These are phyloP conservation scores for Solanum hybrid DNA, from an alignment of 305 asterid genomes.

Conservation along the genomic window DNA sequence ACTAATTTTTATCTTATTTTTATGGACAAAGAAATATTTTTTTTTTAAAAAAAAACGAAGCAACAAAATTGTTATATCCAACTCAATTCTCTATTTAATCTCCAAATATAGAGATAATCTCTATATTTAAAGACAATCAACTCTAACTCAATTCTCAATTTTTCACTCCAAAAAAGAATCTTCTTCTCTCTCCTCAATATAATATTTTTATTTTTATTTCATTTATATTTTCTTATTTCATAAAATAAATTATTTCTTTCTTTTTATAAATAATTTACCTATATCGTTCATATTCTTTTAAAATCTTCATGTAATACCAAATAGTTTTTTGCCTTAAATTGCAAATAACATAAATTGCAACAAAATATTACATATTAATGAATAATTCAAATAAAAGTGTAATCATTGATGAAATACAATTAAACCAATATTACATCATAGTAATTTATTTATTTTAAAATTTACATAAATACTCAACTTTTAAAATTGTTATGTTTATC, in stretches of 20 bases:
- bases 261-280: background rate
- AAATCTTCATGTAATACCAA: background rate
- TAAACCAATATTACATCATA: background rate
- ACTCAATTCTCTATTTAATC: background rate
- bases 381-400: no score
- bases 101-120: background rate
- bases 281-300: background rate
- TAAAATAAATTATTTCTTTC: no score
- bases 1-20: background rate
- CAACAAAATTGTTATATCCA: background rate
- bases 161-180: background rate
- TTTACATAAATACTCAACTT: background rate
- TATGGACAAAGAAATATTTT: background rate
- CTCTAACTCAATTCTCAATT: background rate
- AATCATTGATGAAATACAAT: background rate
- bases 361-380: background rate
- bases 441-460: no score
- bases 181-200: background rate
- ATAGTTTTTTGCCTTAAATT: background rate
- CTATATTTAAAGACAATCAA: background rate
- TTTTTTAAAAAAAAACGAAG: background rate
- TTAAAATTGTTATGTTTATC: no score
- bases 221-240: no score
- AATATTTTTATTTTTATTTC: no score
- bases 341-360: background rate